Evolutionary conservation across 2,329 filamentous ascomycete genomes (phyloP).

Genomic region (Fusarium sp.): DNA sequence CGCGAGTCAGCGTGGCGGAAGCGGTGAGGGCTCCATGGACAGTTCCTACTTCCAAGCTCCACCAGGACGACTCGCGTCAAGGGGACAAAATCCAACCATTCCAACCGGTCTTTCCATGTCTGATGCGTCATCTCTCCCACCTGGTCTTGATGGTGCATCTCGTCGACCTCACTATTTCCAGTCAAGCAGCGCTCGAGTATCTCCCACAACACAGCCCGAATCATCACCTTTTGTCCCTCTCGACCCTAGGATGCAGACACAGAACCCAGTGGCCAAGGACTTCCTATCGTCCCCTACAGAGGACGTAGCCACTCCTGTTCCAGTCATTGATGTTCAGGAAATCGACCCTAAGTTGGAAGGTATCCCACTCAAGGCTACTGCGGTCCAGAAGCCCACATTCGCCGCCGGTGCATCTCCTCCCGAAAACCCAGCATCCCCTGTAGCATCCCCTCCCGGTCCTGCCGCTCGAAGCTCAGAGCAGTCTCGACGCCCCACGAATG

Average conservation of each 20-base stretch:
- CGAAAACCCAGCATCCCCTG: slow-evolving; percentile 48
- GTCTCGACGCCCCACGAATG: slow-evolving; percentile 9
- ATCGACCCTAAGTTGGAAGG: slow-evolving; percentile 71
- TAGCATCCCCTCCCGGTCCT: slow-evolving; percentile 45
- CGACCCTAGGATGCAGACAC: slow-evolving; percentile 59
- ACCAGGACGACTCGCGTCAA: slow-evolving; percentile 33
- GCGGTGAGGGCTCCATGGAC: slow-evolving; percentile 41
- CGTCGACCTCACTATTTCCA: slow-evolving; percentile 51
- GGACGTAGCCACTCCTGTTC: slow-evolving; percentile 50
- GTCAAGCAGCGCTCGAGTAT: slow-evolving; percentile 49
- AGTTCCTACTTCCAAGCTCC: slow-evolving; percentile 40
- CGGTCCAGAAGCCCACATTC: slow-evolving; percentile 65
- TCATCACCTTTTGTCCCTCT: slow-evolving; percentile 55
- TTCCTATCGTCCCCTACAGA: slow-evolving; percentile 52
- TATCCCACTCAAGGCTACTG: slow-evolving; percentile 66
- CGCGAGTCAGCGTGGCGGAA: slow-evolving; percentile 44
- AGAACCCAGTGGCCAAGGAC: slow-evolving; percentile 51
- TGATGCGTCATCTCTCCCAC: slow-evolving; percentile 47
- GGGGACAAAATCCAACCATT: slow-evolving; percentile 28
- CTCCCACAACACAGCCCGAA: slow-evolving; percentile 51
- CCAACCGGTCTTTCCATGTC: slow-evolving; percentile 35
- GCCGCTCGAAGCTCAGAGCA: slow-evolving; percentile 31
- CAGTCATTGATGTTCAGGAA: slow-evolving; percentile 67
- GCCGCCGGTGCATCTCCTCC: slow-evolving; percentile 49
- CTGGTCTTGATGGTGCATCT: slow-evolving; percentile 51